Evolutionary conservation across 2,329 filamentous ascomycete genomes (phyloP).

Genomic region (Paraphaeosphaeria sporulosa): DNA sequence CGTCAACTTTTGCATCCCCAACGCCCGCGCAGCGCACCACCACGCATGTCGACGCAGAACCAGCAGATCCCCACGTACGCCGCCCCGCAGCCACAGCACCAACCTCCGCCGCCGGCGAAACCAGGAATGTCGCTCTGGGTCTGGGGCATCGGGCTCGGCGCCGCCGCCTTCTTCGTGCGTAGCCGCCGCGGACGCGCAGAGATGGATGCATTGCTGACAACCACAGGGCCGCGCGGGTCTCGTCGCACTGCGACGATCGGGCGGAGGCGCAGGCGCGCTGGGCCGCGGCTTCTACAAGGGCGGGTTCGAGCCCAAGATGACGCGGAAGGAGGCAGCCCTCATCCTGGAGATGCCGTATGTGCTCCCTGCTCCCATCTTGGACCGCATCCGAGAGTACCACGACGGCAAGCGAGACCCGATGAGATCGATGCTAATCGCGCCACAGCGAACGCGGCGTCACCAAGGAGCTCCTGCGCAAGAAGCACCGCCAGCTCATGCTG

Average conservation of each 20-base stretch:
- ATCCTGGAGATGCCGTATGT: constrained; percentile 88
- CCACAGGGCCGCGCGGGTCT: constrained; percentile 86
- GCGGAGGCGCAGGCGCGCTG: constrained; percentile 71
- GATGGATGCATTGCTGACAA: neutral
- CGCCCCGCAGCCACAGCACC: constrained; percentile 5
- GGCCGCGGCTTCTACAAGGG: constrained; percentile 97
- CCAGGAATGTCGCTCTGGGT: constrained; percentile 65
- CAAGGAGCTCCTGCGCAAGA: constrained; percentile 94
- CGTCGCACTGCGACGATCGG: constrained; percentile 85
- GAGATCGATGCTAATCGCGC: neutral
- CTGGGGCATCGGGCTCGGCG: constrained; percentile 68
- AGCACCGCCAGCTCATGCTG: constrained; percentile 94
- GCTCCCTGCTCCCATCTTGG: neutral
- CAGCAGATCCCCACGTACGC: constrained; percentile 8
- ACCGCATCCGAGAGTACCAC: too few species aligned
- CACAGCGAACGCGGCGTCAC: constrained; percentile 82
- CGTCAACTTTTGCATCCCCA: constrained; percentile 7
- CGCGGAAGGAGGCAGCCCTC: constrained; percentile 84
- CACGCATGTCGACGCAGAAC: constrained; percentile 12
- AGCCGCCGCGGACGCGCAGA: neutral
- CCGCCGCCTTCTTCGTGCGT: constrained; percentile 70
- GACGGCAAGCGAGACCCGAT: neutral
- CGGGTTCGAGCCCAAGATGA: constrained; percentile 97
- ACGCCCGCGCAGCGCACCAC: too few species aligned
- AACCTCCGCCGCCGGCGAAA: constrained; percentile 11